Conservation (phyloP, 352 stramenopile genomes). For the Phytophthora syringae region DNA sequence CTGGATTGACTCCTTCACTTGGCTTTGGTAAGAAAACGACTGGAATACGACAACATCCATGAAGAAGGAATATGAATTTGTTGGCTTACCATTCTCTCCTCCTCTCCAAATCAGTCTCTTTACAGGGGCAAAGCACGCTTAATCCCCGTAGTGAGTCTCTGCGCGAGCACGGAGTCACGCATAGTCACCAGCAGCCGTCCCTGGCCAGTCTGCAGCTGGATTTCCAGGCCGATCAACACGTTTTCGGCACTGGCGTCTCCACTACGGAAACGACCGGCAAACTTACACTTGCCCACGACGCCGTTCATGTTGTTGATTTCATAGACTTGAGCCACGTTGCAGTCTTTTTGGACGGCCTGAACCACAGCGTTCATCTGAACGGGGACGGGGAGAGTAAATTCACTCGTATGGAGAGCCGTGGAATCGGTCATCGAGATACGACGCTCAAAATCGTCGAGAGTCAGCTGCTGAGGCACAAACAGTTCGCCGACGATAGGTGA, state of each 20-base stretch:
- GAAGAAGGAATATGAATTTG: conserved; percentile 2
- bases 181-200: conserved; percentile 70
- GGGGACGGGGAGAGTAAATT: conserved; percentile 55
- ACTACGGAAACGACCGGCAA: conserved; percentile 65
- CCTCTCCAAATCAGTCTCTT: background rate
- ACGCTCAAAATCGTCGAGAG: conserved; percentile 72
- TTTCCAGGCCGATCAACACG: conserved; percentile 63
- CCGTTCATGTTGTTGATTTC: conserved; percentile 79
- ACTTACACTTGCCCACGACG: conserved; percentile 71
- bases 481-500: conserved; percentile 70
- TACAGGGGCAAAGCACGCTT: conserved; percentile 50
- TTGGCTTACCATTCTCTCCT: conserved; percentile 2
- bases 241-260: conserved; percentile 44
- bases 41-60: no score
- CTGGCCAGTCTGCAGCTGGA: conserved; percentile 70
- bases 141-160: conserved; percentile 57
- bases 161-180: conserved; percentile 55
- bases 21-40: no score
- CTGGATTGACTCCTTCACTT: conserved; percentile 22
- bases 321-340: conserved; percentile 75
- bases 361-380: conserved; percentile 60
- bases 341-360: conserved; percentile 59
- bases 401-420: conserved; percentile 61
- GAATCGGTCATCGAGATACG: conserved; percentile 66
- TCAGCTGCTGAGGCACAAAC: conserved; percentile 75